Evolutionary conservation across 176 grass and related monocot genomes (phyloP).

Genomic region (Zoysia japonica): DNA sequence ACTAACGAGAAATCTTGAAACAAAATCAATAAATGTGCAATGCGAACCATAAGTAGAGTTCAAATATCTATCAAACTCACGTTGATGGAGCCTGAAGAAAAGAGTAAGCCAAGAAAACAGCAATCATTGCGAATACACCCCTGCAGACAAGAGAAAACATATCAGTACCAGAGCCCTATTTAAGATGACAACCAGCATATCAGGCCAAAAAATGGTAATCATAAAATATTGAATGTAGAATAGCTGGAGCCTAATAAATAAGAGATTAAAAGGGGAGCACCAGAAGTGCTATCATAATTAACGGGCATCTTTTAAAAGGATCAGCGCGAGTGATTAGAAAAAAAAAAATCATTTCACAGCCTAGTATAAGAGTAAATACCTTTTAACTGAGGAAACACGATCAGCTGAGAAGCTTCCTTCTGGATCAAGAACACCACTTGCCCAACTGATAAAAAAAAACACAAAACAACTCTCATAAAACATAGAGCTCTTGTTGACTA

Average conservation of each 20-base stretch:
- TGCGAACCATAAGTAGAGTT: constrained; percentile 5
- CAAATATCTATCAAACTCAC: constrained; percentile 47
- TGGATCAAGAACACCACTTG: constrained; percentile 90
- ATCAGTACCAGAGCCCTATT: constrained; percentile 3
- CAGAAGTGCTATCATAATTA: not conserved
- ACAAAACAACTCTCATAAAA: constrained; percentile 31
- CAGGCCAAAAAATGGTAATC: constrained; percentile 15
- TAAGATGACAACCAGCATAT: constrained; percentile 18
- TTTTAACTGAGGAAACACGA: constrained; percentile 76
- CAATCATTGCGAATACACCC: constrained; percentile 97
- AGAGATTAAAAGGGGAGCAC: not conserved
- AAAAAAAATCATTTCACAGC: not conserved
- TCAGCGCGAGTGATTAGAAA: not conserved
- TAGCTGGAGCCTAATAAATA: constrained; percentile 2
- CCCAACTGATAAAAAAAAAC: constrained; percentile 73
- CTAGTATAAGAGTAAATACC: constrained; percentile 44
- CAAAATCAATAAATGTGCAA: constrained; percentile 13
- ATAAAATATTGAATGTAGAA: not conserved
- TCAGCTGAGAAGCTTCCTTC: constrained; percentile 65
- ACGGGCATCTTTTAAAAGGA: not conserved
- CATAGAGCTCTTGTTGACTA: not conserved
- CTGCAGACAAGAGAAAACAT: constrained; percentile 40
- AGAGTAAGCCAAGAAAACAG: constrained; percentile 95
- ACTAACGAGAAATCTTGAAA: constrained; percentile 27
- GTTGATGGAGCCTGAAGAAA: constrained; percentile 99